Percentiles rank a stretch among this genome's conserved stretches.
Conservation (phyloP, 805 yeast genomes). For the Saccharomycopsis malanga region DNA sequence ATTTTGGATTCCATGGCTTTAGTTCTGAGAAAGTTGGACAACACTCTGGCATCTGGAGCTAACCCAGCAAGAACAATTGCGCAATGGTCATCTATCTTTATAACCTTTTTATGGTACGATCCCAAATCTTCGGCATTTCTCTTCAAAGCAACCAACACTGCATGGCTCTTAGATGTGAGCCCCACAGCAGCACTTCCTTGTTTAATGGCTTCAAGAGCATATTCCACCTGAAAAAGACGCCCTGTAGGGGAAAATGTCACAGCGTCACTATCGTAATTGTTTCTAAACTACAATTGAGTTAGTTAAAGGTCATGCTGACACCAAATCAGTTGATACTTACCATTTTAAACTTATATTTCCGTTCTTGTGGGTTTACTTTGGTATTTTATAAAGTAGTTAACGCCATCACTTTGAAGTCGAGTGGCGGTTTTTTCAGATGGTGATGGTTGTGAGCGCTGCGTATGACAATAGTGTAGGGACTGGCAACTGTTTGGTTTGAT, state of each 20-base stretch:
- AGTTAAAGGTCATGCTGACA: too few species aligned
- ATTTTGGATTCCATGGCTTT: conserved; percentile 84
- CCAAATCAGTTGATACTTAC: too few species aligned
- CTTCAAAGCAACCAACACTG: conserved; percentile 87
- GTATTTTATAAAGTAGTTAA: too few species aligned
- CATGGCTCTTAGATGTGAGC: conserved; percentile 75
- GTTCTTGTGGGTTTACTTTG: too few species aligned
- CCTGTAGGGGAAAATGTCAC: conserved; percentile 97
- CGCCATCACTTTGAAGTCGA: too few species aligned
- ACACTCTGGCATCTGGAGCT: conserved; percentile 96
- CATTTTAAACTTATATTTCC: too few species aligned
- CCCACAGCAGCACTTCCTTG: conserved; percentile 99
- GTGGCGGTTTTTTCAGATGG: too few species aligned
- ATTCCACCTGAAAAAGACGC: conserved; percentile 82
- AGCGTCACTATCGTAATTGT: conserved; percentile 97
- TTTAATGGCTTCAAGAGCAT: conserved; percentile 91
- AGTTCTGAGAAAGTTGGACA: conserved; percentile 81
- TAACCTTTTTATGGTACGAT: conserved; percentile 89
- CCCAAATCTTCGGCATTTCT: conserved; percentile 97
- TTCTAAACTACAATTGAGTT: conserved; percentile 89
- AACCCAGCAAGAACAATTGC: conserved; percentile 96
- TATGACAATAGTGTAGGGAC: too few species aligned
- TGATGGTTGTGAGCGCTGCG: too few species aligned
- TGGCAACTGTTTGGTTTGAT: too few species aligned
- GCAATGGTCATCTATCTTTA: conserved; percentile 86